Base-by-base conservation (phyloP, 345 rosid genomes). In the Eucalyptus erythrocorys region DNA sequence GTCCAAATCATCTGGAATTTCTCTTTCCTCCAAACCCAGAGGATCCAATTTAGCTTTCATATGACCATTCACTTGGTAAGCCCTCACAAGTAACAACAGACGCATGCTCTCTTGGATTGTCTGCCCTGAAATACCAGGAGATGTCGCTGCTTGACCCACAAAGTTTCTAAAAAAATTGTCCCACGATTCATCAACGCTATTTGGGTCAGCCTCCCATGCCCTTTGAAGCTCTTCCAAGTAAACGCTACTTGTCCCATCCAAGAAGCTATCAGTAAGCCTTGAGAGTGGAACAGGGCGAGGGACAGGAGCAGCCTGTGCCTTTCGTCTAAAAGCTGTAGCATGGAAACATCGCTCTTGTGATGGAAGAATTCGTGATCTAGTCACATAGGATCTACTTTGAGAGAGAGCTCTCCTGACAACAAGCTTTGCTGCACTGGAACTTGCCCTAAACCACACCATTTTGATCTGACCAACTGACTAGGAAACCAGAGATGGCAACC, bases 181-280 rank as follows among this genome's bases (percentile, higher is more conserved):
- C 90, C 90, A 89, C 22, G 90, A 89, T 81, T 89, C 90, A 87
- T 89, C 90, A 19, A 89, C 89, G 42, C 89, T 89, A 61, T 59
- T 89, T 21, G 89, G 90, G 53, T 89, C 90, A 61, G 90, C 90
- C 87, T 89, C 90, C 90, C 90, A 89, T 37, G 88, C 90, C 90
- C 90, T 87, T 49, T 89, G 90, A 64, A 89, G 90, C 84, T 89
- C 90, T 87, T 89, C 90, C 37, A 89, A 61, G 86, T 89, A 89
- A n/a, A 89, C 90, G 43, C 90, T 89, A 66, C 90, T 89, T 66
- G 90, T 89, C 87, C 89, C 90, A 87, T 89, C 90, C 48, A 89
- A 51, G 87, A 89, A 89, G 82, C 90, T 87, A 84, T 89, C 90
- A 0, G 90, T 89, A 53, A 87, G 86, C 84, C 90, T 87, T 55